These are phyloP conservation scores for Jimgerdemannia flammicorona DNA, from an alignment of 192 early-diverging fungal genomes.

Conservation along the genomic window DNA sequence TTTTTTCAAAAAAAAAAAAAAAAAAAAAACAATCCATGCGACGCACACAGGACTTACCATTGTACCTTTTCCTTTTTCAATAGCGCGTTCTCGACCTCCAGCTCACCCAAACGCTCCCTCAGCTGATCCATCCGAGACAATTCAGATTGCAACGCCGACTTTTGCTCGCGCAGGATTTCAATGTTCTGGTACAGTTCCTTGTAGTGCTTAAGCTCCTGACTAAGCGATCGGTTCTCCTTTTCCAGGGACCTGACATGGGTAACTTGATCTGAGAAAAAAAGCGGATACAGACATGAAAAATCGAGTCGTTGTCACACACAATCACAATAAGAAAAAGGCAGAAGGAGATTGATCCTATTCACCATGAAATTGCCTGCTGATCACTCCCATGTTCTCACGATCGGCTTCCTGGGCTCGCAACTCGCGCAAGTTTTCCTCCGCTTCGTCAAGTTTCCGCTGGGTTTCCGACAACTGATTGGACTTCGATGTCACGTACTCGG, in stretches of 20 bases:
- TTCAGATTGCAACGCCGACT: slow-evolving; percentile 51
- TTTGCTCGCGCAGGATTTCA: slow-evolving; percentile 52
- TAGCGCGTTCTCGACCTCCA: slow-evolving; percentile 44
- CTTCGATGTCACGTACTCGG: background rate
- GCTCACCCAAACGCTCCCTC: slow-evolving; percentile 33
- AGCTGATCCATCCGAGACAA: slow-evolving; percentile 49
- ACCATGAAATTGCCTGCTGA: slow-evolving; percentile 4
- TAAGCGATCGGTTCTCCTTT: slow-evolving; percentile 51
- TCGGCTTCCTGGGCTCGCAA: background rate
- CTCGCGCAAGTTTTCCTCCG: background rate
- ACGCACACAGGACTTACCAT: slow-evolving; percentile 36
- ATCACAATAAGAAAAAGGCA: too few relatives aligned
- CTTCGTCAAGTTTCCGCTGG: background rate
- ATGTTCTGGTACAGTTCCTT: slow-evolving; percentile 38
- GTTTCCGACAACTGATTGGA: background rate
- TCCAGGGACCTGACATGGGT: slow-evolving; percentile 44
- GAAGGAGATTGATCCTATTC: background rate
- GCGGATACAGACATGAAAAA: too few relatives aligned
- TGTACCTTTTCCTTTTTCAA: slow-evolving; percentile 50
- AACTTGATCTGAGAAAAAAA: slow-evolving; percentile 36
- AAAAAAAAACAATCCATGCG: background rate
- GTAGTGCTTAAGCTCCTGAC: slow-evolving; percentile 37
- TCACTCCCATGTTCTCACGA: background rate
- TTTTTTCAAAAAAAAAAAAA: too few relatives aligned
- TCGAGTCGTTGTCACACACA: too few relatives aligned